phyloP scores from a whole-genome alignment of 495 filamentous ascomycete species.

The Xylaria telfairii region DNA sequence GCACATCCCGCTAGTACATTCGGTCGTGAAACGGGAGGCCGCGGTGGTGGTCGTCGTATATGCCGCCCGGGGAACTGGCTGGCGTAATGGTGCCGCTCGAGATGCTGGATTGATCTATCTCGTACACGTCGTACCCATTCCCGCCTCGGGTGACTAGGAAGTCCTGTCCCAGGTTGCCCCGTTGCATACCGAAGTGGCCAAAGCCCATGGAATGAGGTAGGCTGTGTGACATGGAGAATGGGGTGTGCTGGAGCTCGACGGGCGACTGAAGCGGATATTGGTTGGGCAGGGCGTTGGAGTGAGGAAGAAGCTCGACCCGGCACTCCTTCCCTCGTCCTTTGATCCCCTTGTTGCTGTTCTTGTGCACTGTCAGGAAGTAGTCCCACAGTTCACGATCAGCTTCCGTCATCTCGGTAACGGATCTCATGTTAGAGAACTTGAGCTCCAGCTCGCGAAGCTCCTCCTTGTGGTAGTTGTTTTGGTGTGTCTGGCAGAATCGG shows the following conservation, averaged over 20 bases:
- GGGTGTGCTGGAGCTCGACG: constrained; percentile 31
- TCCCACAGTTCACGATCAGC: constrained; percentile 82
- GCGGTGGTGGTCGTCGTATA: constrained; percentile 54
- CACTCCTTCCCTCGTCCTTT: constrained; percentile 91
- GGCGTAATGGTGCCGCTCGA: constrained; percentile 39
- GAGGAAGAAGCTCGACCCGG: constrained; percentile 48
- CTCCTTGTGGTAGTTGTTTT: constrained; percentile 86
- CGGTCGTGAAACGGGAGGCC: constrained; percentile 49
- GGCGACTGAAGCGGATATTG: constrained; percentile 33
- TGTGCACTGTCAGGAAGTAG: constrained; percentile 88
- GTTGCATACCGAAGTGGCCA: constrained; percentile 26
- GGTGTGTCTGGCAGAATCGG: constrained; percentile 70
- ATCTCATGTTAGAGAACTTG: constrained; percentile 71
- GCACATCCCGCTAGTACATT: constrained; percentile 41
- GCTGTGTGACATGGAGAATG: constrained; percentile 26
- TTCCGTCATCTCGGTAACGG: constrained; percentile 65
- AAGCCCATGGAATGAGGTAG: constrained; percentile 29
- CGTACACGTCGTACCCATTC: constrained; percentile 52
- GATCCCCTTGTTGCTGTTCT: constrained; percentile 93
- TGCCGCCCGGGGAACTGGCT: constrained; percentile 43
- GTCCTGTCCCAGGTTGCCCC: constrained; percentile 25
- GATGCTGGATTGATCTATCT: constrained; percentile 51
- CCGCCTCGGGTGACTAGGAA: constrained; percentile 31
- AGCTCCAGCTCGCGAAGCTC: constrained; percentile 74
- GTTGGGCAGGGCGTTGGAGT: constrained; percentile 17